Conservation (phyloP, 2,329 filamentous ascomycete genomes). For the Hypoxylon sp. region DNA sequence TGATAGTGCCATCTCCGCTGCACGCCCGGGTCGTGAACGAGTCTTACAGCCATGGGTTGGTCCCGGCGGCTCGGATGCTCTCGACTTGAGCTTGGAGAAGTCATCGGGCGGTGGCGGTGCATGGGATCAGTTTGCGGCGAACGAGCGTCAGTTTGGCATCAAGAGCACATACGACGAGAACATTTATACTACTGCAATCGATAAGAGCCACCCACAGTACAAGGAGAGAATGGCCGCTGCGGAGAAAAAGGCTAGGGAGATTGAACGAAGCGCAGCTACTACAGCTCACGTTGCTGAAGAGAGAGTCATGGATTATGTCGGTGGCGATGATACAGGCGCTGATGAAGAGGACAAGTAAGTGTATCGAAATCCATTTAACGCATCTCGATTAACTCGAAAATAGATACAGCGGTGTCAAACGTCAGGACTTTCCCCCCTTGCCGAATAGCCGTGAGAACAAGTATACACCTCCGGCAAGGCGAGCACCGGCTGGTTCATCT, state of each 20-base stretch:
- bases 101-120: constrained; percentile 59
- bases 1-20: constrained; percentile 88
- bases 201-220: constrained; percentile 87
- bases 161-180: constrained; percentile 94
- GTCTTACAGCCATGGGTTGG: constrained; percentile 84
- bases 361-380: neutral
- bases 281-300: constrained; percentile 94
- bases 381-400: constrained; percentile 36
- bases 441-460: constrained; percentile 70
- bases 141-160: constrained; percentile 88
- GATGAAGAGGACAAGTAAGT: constrained; percentile 94
- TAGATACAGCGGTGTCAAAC: constrained; percentile 92
- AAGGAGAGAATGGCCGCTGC: constrained; percentile 83
- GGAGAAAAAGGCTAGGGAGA: constrained; percentile 88
- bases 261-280: constrained; percentile 80
- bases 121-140: constrained; percentile 97
- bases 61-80: constrained; percentile 72
- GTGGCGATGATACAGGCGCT: constrained; percentile 74
- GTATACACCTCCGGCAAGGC: constrained; percentile 91
- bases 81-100: constrained; percentile 81
- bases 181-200: constrained; percentile 92
- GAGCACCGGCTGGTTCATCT: constrained; percentile 81
- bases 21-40: constrained; percentile 78
- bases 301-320: constrained; percentile 79
- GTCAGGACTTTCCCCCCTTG: constrained; percentile 80